Base-by-base conservation (phyloP, 352 stramenopile species). In the Thalassiosira mediterranea region DNA sequence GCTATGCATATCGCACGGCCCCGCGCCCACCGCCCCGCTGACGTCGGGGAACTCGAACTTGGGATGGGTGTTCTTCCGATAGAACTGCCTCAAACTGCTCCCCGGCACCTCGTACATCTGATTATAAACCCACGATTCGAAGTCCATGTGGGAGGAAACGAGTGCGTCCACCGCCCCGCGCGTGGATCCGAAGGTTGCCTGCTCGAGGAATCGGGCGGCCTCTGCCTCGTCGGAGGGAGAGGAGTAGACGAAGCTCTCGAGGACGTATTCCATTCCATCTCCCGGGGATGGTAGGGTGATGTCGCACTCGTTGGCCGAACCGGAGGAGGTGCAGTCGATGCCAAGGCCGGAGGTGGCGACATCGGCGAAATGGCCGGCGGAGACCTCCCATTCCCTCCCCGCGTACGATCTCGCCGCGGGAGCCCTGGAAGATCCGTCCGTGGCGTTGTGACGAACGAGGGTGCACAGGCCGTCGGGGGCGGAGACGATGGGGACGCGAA, bases 181-280 rank as follows among this genome's bases (percentile, higher is more conserved):
- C 0, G 62, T 72, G 13, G 70, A 17, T 53, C 79, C 79, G 64
- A 87, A 87, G 13, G 79, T 83, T n/a, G 65, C 51, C 54, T 63
- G 54, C 53, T 87, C 79, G 13, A 87, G 53, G 48, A 87, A 87
- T 8, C 79, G 58, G 38, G 74, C 68, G 21, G 70, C 64, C 32
- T 58, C 38, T 38, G 56, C 76, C 13, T 63, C 54, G 5, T 28
- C 0, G 8, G 54, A 25, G 8, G 34, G 11, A 21, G 49, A 19
- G 1, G 25, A 15, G 23, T 32, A 10, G 15, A 11, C 19, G 29
- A 28, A 49, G 17, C 31, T 31, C n/a, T 63, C 54, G n/a, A 63
- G 23, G 0, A 63, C 54, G 44, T 63, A 63, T 19, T 63, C 54
- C 32, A 8, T n/a, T 21, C 44, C 54, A 3, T 13, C 54, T 4